Evolutionary conservation across 352 stramenopile genomes (phyloP), one percentile per base, ranked within the genome.

Genomic region (Pythium phragmitis): DNA sequence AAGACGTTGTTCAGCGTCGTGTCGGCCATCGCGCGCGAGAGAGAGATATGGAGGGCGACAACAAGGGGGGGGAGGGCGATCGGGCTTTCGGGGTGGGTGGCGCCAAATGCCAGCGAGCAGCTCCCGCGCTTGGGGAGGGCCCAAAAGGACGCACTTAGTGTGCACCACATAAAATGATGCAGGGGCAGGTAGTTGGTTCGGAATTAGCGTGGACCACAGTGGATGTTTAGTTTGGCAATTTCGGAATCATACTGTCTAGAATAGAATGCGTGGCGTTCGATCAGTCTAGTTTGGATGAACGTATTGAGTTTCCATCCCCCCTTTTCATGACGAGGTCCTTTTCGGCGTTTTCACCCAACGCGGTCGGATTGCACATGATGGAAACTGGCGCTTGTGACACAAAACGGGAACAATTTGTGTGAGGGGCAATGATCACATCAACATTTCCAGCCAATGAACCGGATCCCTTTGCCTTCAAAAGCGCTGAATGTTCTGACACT

Each of bases 1-100:
- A 89, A 94, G 53, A 92, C 81, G 67, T 91, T 92, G 79, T 85
- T 92, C 28, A 94, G 73, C 60, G 80, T 92, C 73, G 81, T 77
- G 67, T 92, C 84, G 48, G 78, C 69, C 82, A 88, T 88, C 21
- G 45, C 36, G 21, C 37, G 26, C 17, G 53, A 26, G 16, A 26
- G 43, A 39, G 19, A 30, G 14, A 30, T 5, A 41, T n/a, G 14
- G 19, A 21, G 26, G 19, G 26, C 17, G 36, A 9, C 7, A 16
- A 58, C 26, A 8, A 21, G 60, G 19, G 33, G 8, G 23, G 49
- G 47, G 30, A 56, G 42, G 47, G 9, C 23, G 21, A 34, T n/a
- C 33, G 23, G 34, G 19, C 19, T 7, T 37, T 43, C 6, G 7
- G 51, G 7, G 45, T 63, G 57, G 57, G 57, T 63, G 57, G 57